These are phyloP conservation scores for Fusarium oligoseptatum DNA, from an alignment of 2,329 filamentous ascomycete species.

Conservation along the genomic window DNA sequence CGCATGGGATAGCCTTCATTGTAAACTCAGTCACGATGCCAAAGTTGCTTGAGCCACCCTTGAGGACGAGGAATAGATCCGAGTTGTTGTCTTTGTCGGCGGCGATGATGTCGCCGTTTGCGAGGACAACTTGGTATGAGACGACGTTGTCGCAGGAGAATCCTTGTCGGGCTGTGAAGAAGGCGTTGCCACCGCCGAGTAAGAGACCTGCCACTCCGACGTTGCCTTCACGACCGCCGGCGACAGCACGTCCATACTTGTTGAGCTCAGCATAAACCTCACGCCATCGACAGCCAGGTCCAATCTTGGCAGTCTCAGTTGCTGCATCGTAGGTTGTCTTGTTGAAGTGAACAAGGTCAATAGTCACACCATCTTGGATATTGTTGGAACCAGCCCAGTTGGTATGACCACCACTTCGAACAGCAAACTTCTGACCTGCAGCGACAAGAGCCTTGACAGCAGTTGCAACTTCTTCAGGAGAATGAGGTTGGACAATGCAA, in stretches of 20 bases:
- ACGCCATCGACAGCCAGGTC: slow-evolving; percentile 59
- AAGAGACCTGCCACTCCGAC: slow-evolving; percentile 49
- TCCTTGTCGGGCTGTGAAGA: slow-evolving; percentile 54
- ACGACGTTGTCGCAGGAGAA: slow-evolving; percentile 62
- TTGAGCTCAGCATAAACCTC: slow-evolving; percentile 42
- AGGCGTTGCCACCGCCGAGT: slow-evolving; percentile 46
- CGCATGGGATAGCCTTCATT: slow-evolving; percentile 41
- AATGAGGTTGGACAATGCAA: slow-evolving; percentile 28
- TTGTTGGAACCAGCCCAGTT: slow-evolving; percentile 29
- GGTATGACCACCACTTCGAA: slow-evolving; percentile 23
- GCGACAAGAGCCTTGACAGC: slow-evolving; percentile 23
- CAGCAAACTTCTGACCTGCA: slow-evolving; percentile 17
- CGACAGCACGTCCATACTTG: slow-evolving; percentile 54
- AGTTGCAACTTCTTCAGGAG: slow-evolving; percentile 16
- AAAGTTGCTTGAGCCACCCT: slow-evolving; percentile 59
- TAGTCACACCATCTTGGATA: slow-evolving; percentile 16
- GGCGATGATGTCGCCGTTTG: slow-evolving; percentile 58
- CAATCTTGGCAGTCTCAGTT: slow-evolving; percentile 57
- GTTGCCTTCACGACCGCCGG: slow-evolving; percentile 57
- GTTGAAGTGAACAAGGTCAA: slow-evolving; percentile 30
- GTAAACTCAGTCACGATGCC: slow-evolving; percentile 52
- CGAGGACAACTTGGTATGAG: slow-evolving; percentile 63
- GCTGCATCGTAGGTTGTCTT: slow-evolving; percentile 24
- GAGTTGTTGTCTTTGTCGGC: slow-evolving; percentile 52
- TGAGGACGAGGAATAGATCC: slow-evolving; percentile 61